phyloP scores from a whole-genome alignment of 176 grass and related monocot species.

The Carex littledalei region DNA sequence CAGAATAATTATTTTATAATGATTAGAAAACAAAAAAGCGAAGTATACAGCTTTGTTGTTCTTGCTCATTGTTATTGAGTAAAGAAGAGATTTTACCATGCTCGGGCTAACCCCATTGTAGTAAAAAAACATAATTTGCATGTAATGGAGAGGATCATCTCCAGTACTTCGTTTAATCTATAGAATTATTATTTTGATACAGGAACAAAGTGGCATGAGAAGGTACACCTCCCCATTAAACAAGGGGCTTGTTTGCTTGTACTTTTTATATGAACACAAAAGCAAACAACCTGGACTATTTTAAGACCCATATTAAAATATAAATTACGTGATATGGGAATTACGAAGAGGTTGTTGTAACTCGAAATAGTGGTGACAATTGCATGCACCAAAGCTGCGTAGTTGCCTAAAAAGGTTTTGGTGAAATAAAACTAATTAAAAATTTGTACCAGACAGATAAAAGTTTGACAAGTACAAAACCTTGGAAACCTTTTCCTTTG shows the following conservation, averaged over 20 bases:
- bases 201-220: conserved; percentile 18
- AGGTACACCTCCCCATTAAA: conserved; percentile 21
- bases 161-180: background rate
- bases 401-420: conserved; percentile 19
- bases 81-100: too few relatives aligned
- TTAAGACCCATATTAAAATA: background rate
- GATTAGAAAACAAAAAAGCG: too few relatives aligned
- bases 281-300: conserved; percentile 5
- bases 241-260: conserved; percentile 27
- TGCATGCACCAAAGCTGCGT: conserved; percentile 42
- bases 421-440: conserved; percentile 10
- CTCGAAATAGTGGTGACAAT: conserved; percentile 55
- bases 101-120: too few relatives aligned
- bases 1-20: too few relatives aligned
- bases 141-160: background rate
- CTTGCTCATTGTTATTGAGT: too few relatives aligned
- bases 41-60: too few relatives aligned
- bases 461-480: conserved; percentile 21
- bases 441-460: background rate
- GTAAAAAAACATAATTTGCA: background rate
- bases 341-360: conserved; percentile 66
- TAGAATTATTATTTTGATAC: background rate
- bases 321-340: conserved; percentile 17
- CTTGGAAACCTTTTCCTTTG: conserved; percentile 10
- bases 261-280: conserved; percentile 18